Percentiles rank a stretch among this genome's conserved stretches.
These are phyloP conservation scores for Arthonia radiata DNA, from an alignment of 495 filamentous ascomycete species.

Conservation along the genomic window DNA sequence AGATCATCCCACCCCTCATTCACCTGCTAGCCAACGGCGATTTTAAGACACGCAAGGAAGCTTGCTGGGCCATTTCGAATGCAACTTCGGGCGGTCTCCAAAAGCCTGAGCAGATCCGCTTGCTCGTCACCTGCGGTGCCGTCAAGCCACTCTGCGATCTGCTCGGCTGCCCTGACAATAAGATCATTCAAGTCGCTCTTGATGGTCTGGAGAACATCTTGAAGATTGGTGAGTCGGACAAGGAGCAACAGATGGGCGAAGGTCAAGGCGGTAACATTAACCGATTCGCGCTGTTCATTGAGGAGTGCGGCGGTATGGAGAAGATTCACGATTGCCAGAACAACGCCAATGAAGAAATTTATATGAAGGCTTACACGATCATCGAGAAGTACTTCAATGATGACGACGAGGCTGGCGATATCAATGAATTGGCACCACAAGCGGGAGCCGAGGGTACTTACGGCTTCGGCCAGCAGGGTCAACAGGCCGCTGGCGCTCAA, in stretches of 20 bases:
- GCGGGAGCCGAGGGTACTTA: slow-evolving; percentile 42
- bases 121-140: slow-evolving; percentile 75
- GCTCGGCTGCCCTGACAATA: slow-evolving; percentile 92
- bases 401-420: slow-evolving; percentile 70
- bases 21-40: slow-evolving; percentile 89
- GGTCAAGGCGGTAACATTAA: too few species aligned
- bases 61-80: slow-evolving; percentile 99
- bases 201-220: slow-evolving; percentile 98
- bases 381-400: slow-evolving; percentile 99
- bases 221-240: slow-evolving; percentile 97
- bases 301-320: slow-evolving; percentile 97
- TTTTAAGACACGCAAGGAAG: slow-evolving; percentile 98
- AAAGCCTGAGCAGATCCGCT: slow-evolving; percentile 96
- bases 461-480: slow-evolving; percentile 54
- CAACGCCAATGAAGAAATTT: slow-evolving; percentile 99
- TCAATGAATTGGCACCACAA: slow-evolving; percentile 36
- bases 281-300: slow-evolving; percentile 92
- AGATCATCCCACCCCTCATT: slow-evolving; percentile 88
- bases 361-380: slow-evolving; percentile 99
- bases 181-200: slow-evolving; percentile 98
- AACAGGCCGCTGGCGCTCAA: slow-evolving; percentile 48
- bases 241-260: slow-evolving; percentile 68
- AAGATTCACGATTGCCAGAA: slow-evolving; percentile 99
- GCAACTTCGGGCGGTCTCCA: slow-evolving; percentile 93
- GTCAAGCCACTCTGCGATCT: slow-evolving; percentile 97